phyloP scores from a whole-genome alignment of 495 filamentous ascomycete species.

The Penicillium nucicola region DNA sequence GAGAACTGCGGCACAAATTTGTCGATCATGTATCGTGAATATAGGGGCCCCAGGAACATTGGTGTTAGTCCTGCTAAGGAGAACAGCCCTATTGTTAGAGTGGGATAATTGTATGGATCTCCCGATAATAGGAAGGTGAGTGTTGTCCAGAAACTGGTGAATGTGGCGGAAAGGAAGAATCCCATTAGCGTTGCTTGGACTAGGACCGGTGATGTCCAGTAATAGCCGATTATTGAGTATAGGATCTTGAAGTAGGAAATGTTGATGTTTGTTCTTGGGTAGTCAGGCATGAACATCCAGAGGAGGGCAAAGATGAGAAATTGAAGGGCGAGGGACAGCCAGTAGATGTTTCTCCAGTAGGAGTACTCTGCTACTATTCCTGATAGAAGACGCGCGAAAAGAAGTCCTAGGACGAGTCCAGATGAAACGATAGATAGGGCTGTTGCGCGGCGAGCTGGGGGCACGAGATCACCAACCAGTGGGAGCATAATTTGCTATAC shows the following conservation, averaged over 20 bases:
- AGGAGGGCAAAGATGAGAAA: constrained; percentile 62
- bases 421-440: constrained; percentile 72
- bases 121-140: constrained; percentile 73
- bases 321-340: constrained; percentile 73
- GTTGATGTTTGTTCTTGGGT: constrained; percentile 66
- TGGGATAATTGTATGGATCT: constrained; percentile 63
- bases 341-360: constrained; percentile 76
- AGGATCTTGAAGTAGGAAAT: constrained; percentile 63
- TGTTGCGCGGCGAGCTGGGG: constrained; percentile 61
- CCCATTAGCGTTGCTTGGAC: constrained; percentile 62
- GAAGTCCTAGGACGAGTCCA: constrained; percentile 72
- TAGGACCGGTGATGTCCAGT: constrained; percentile 62
- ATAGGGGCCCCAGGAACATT: constrained; percentile 64
- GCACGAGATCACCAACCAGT: constrained; percentile 77
- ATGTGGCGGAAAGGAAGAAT: constrained; percentile 53
- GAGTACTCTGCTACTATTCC: constrained; percentile 70
- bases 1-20: constrained; percentile 61
- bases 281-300: constrained; percentile 77
- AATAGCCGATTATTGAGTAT: constrained; percentile 56
- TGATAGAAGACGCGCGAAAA: constrained; percentile 73
- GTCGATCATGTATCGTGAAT: constrained; percentile 68
- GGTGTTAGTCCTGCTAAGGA: constrained; percentile 70
- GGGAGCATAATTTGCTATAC: constrained; percentile 73
- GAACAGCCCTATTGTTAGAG: constrained; percentile 71
- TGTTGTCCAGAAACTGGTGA: constrained; percentile 80